A percentile compares a stretch with the other conserved stretches of the same genome.
Evolutionary conservation across 2,329 filamentous ascomycete species (phyloP).

Genomic region (Alternaria atra): DNA sequence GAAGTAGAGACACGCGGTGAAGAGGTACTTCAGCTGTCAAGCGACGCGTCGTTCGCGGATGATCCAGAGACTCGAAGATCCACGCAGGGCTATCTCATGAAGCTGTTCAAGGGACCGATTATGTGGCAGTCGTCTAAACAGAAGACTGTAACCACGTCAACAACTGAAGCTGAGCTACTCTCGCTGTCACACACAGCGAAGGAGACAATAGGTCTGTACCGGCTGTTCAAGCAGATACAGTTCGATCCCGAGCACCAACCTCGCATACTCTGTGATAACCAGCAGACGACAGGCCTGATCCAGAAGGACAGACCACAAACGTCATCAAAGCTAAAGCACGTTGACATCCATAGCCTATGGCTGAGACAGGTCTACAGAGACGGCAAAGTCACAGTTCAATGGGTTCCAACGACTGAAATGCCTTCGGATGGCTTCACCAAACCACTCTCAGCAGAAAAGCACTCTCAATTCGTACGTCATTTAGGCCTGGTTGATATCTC

Average conservation of each 20-base stretch:
- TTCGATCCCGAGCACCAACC: neutral
- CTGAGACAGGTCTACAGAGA: conserved; percentile 12
- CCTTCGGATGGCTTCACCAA: neutral
- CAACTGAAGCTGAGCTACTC: neutral
- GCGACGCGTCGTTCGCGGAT: conserved; percentile 28
- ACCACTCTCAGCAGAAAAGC: neutral
- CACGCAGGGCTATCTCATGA: conserved; percentile 29
- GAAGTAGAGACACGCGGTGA: conserved; percentile 9
- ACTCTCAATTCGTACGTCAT: neutral
- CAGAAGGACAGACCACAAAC: no score
- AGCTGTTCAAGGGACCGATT: conserved; percentile 19
- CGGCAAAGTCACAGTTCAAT: neutral
- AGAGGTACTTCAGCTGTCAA: neutral
- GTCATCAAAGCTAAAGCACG: no score
- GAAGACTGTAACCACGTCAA: conserved; percentile 22
- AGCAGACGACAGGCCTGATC: no score
- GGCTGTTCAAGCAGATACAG: conserved; percentile 19
- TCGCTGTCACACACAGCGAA: conserved; percentile 5
- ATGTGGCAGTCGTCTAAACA: conserved; percentile 8
- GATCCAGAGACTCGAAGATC: conserved; percentile 13
- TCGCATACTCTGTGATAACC: no score
- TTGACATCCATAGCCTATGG: no score
- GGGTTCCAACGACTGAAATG: conserved; percentile 1
- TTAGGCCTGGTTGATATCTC: neutral
- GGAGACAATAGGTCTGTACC: conserved; percentile 11